Percentiles rank a stretch among this genome's conserved stretches.
Evolutionary conservation across 2,329 filamentous ascomycete species (phyloP).

Genomic region (Tolypocladium cylindrosporum): DNA sequence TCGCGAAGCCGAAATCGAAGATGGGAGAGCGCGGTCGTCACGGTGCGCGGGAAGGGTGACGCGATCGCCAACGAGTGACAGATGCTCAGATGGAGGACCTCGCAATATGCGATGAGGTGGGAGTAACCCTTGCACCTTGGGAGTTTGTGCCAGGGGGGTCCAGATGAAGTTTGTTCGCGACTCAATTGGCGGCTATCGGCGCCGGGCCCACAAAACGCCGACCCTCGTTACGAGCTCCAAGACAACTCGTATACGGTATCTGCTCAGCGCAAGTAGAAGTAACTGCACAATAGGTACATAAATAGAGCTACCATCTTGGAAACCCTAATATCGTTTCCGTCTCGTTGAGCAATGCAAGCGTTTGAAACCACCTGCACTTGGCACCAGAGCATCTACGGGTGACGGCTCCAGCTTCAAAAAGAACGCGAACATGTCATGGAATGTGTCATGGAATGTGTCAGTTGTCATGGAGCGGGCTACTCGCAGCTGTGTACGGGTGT

Average conservation of each 20-base stretch:
- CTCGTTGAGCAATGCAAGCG: background rate
- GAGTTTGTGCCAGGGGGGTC: background rate
- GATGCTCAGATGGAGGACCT: background rate
- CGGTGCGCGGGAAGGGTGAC: background rate
- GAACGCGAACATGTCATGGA: background rate
- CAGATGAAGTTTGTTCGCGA: background rate
- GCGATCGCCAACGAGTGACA: background rate
- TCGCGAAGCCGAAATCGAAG: background rate
- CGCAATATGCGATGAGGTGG: background rate
- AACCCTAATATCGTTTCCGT: background rate
- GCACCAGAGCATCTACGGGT: background rate
- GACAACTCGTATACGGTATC: background rate
- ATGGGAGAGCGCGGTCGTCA: background rate
- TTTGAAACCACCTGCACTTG: background rate
- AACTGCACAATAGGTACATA: background rate
- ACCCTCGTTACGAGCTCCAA: background rate
- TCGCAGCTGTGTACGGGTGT: slow-evolving; percentile 18
- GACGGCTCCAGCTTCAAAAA: background rate
- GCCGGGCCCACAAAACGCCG: slow-evolving; percentile 8
- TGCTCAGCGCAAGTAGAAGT: background rate
- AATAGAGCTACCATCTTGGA: background rate
- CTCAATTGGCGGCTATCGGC: slow-evolving; percentile 2
- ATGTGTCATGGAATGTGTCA: slow-evolving; percentile 25
- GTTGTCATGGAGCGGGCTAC: slow-evolving; percentile 14
- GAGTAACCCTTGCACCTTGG: background rate